These are phyloP conservation scores for Citrullus mucosospermus DNA, from an alignment of 306 rosid genomes.

Conservation along the genomic window DNA sequence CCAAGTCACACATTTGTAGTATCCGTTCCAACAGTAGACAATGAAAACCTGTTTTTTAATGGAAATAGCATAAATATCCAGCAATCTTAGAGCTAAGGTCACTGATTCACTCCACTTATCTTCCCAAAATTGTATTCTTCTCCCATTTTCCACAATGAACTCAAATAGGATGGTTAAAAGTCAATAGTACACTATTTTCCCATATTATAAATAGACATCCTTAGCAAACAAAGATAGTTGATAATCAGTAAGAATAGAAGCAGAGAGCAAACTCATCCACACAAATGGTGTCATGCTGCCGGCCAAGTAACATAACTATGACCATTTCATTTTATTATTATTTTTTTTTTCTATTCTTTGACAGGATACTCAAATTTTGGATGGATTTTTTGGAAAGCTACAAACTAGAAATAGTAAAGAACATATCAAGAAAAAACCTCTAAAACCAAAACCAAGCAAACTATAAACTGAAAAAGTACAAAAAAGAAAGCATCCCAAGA, in stretches of 20 bases:
- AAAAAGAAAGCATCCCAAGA: neutral
- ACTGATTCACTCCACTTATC: neutral
- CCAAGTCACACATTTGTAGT: neutral
- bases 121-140: neutral
- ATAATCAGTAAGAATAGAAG: neutral
- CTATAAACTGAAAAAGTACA: neutral
- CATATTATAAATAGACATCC: neutral
- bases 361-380: neutral
- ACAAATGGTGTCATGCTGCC: neutral
- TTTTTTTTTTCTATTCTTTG: neutral
- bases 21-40: neutral
- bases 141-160: neutral
- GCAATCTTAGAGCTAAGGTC: neutral
- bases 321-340: neutral
- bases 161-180: neutral
- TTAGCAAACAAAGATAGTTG: neutral
- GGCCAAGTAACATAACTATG: neutral
- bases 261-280: neutral
- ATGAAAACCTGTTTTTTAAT: no score
- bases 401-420: neutral
- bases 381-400: neutral
- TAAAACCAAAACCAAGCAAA: neutral
- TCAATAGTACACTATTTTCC: neutral
- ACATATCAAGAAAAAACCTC: neutral
- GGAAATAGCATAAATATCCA: neutral